Evolutionary conservation across 2,329 filamentous ascomycete genomes (phyloP).

Genomic region (Periconia sp.): DNA sequence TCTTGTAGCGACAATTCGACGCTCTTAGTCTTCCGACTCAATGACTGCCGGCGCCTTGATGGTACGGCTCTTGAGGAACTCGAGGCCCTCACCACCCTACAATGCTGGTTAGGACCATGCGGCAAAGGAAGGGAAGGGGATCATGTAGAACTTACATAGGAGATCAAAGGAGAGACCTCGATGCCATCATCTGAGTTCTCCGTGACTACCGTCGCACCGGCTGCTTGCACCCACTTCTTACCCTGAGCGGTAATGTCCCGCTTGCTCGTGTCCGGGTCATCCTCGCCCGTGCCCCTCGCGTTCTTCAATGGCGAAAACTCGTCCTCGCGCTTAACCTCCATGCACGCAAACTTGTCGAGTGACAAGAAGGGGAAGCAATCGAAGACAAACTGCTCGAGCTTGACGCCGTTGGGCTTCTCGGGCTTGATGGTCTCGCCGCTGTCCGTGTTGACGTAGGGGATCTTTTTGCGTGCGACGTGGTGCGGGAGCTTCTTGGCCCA

Average conservation of each 20-base stretch:
- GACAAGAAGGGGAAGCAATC: constrained; percentile 92
- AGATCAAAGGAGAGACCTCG: constrained; percentile 89
- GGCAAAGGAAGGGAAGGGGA: no score
- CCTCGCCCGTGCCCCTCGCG: constrained; percentile 75
- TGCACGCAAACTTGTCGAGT: constrained; percentile 87
- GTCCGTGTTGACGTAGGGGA: constrained; percentile 76
- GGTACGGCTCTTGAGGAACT: constrained; percentile 60
- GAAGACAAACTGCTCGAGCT: constrained; percentile 98
- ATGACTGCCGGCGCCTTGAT: constrained; percentile 67
- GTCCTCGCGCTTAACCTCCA: constrained; percentile 95
- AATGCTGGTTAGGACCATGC: constrained; percentile 4
- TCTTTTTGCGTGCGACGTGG: constrained; percentile 98
- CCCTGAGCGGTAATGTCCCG: constrained; percentile 89
- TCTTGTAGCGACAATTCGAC: background rate
- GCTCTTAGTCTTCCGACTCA: constrained; percentile 56
- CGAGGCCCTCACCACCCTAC: constrained; percentile 64
- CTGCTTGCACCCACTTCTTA: constrained; percentile 78
- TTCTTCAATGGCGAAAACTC: constrained; percentile 99
- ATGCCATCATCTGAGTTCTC: constrained; percentile 63
- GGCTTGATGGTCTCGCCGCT: constrained; percentile 84
- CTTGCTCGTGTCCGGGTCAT: constrained; percentile 92
- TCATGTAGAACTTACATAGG: constrained; percentile 73
- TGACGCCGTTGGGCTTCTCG: constrained; percentile 94
- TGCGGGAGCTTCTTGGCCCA: constrained; percentile 88
- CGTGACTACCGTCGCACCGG: constrained; percentile 73